Base-by-base conservation (phyloP, 192 early-diverging fungal species). In the Linnemannia hyalina region DNA sequence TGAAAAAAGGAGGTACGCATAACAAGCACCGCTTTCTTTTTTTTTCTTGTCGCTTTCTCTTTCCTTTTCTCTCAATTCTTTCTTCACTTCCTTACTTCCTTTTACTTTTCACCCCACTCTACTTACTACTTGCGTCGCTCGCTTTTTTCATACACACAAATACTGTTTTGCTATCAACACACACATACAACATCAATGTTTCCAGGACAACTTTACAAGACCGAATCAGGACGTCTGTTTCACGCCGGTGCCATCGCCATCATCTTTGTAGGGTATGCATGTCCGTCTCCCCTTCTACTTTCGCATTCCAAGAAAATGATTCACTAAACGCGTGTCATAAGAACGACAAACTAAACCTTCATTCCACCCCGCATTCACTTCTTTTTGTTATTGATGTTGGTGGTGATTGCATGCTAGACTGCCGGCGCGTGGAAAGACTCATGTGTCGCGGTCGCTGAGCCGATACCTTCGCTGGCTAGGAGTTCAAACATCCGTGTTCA, bases 401-500 rank as follows among this genome's bases (percentile, higher is more conserved):
- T 55, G 22, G 23, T 4, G 9, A 46, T 23, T 41, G 2, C 23
- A 40, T 52, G 18, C n/a, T 52, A 93, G 93, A 13, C 86, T 97
- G 76, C 96, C 96, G 2, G 97, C 98, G 29, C 92, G 97, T 47
- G 98, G 99, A 32, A 99, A 99, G 80, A 99, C 99, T 5, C 96
- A 98, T 80, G 93, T 97, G 38, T 95, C 96, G 11, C 90, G 94
- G 35, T 94, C 95, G 23, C 89, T 97, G 15, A 92, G 96, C 75
- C 95, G 98, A 10, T 99, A 98, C 91, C 93, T 99, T 83, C 93
- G 93, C 76, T 99, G 99, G 99, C 90, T 99, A 44, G 98, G 99
- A 54, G 96, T 99, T 29, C 93, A 93, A 74, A 94, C 97, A 23
- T 91, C 94, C 76, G 96, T 98, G 32, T 99, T 98, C 88, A 98